These are phyloP conservation scores for Pseudognaphalium luteoalbum DNA, from an alignment of 129 eudicot genomes.

Conservation along the genomic window DNA sequence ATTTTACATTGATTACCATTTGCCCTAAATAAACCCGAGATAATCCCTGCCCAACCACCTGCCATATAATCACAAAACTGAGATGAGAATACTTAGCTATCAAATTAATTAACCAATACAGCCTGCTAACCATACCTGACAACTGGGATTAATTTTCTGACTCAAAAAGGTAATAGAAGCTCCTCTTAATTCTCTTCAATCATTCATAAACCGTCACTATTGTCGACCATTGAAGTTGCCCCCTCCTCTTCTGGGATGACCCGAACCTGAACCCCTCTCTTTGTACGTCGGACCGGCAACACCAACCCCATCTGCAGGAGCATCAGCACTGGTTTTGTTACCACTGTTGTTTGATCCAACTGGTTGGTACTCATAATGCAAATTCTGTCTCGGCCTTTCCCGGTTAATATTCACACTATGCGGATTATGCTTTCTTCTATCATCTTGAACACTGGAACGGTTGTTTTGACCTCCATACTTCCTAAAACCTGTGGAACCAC, in stretches of 20 bases:
- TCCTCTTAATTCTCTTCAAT: slow-evolving; percentile 23
- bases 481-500: slow-evolving; percentile 48
- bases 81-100: not conserved
- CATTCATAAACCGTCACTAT: slow-evolving; percentile 45
- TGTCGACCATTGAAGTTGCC: slow-evolving; percentile 59
- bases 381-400: slow-evolving; percentile 62
- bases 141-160: slow-evolving; percentile 28
- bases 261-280: slow-evolving; percentile 48
- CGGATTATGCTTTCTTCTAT: slow-evolving; percentile 41
- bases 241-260: slow-evolving; percentile 65
- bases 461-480: slow-evolving; percentile 53
- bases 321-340: slow-evolving; percentile 44
- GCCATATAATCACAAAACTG: slow-evolving; percentile 14
- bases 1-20: slow-evolving; percentile 14
- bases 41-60: slow-evolving; percentile 20
- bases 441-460: slow-evolving; percentile 52
- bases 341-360: slow-evolving; percentile 55
- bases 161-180: slow-evolving; percentile 20
- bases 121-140: slow-evolving; percentile 28
- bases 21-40: slow-evolving; percentile 29
- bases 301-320: slow-evolving; percentile 44
- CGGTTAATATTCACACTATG: slow-evolving; percentile 38
- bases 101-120: not conserved
- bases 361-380: slow-evolving; percentile 86
- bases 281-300: slow-evolving; percentile 43